Conservation (phyloP, 2,329 filamentous ascomycete genomes). For the Lasiodiplodia citricola region DNA sequence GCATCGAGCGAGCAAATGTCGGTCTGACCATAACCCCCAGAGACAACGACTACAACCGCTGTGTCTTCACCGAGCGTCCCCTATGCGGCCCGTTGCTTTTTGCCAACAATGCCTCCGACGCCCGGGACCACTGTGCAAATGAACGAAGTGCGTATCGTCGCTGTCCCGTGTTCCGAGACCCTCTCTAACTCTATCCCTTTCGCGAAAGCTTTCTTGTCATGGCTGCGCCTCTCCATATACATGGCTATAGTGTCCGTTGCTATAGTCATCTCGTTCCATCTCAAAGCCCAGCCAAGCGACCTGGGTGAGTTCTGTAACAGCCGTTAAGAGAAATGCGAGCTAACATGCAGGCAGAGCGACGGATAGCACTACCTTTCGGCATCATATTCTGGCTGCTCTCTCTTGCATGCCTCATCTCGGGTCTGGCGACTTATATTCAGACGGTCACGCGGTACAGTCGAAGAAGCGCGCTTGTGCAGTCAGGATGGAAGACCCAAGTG, state of each 20-base stretch:
- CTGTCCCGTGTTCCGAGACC: not conserved
- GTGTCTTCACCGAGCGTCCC: slow-evolving; percentile 65
- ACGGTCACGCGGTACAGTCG: slow-evolving; percentile 81
- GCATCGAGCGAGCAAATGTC: not conserved
- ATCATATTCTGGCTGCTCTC: slow-evolving; percentile 86
- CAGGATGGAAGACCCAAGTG: slow-evolving; percentile 88
- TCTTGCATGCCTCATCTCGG: slow-evolving; percentile 75
- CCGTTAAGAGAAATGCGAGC: not conserved
- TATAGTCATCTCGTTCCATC: slow-evolving; percentile 91
- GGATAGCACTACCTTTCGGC: slow-evolving; percentile 82
- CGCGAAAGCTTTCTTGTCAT: slow-evolving; percentile 75
- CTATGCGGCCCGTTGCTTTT: slow-evolving; percentile 72
- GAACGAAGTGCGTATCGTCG: slow-evolving; percentile 62
- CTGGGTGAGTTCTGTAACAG: slow-evolving; percentile 33
- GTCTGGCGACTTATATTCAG: slow-evolving; percentile 86
- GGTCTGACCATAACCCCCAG: slow-evolving; percentile 32
- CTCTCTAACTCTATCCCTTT: not conserved
- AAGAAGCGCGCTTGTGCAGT: slow-evolving; percentile 83
- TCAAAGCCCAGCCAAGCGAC: slow-evolving; percentile 72
- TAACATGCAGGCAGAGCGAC: slow-evolving; percentile 63
- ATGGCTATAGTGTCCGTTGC: slow-evolving; percentile 89
- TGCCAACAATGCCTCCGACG: slow-evolving; percentile 75
- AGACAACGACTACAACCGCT: slow-evolving; percentile 48
- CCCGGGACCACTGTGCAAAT: slow-evolving; percentile 79
- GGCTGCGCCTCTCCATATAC: slow-evolving; percentile 86